These are phyloP conservation scores for Paramecium sexaurelia DNA, from an alignment of 73 alveolate species.

Conservation along the genomic window DNA sequence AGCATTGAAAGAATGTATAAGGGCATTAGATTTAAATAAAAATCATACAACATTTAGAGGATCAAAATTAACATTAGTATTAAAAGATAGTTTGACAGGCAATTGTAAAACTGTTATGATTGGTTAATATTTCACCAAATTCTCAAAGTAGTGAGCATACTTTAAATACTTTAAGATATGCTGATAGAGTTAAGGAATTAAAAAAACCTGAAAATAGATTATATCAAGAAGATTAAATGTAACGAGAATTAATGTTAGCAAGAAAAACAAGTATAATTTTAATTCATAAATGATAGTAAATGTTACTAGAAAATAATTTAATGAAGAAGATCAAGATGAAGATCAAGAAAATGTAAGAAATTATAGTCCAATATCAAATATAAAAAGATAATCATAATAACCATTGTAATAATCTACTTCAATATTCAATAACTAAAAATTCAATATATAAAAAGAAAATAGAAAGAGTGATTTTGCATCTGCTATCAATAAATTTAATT, in stretches of 20 bases:
- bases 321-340: conserved; percentile 21
- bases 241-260: conserved; percentile 19
- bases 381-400: not conserved
- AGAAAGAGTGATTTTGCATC: not conserved
- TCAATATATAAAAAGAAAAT: not conserved
- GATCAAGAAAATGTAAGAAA: not conserved
- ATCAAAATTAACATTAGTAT: conserved; percentile 93
- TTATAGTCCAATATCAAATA: not conserved
- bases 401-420: not conserved
- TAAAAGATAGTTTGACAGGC: conserved; percentile 99
- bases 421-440: not conserved
- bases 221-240: not conserved
- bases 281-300: conserved; percentile 53
- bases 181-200: conserved; percentile 99
- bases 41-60: conserved; percentile 99
- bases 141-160: conserved; percentile 98
- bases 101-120: conserved; percentile 99
- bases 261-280: not conserved
- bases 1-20: conserved; percentile 99
- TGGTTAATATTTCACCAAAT: conserved; percentile 98
- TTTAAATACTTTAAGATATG: conserved; percentile 98
- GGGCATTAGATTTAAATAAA: conserved; percentile 98
- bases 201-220: conserved; percentile 75
- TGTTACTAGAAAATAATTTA: not conserved
- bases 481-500: not conserved